Conservation (phyloP, 2,329 filamentous ascomycete species). For the Sordariomycetes sp. region DNA sequence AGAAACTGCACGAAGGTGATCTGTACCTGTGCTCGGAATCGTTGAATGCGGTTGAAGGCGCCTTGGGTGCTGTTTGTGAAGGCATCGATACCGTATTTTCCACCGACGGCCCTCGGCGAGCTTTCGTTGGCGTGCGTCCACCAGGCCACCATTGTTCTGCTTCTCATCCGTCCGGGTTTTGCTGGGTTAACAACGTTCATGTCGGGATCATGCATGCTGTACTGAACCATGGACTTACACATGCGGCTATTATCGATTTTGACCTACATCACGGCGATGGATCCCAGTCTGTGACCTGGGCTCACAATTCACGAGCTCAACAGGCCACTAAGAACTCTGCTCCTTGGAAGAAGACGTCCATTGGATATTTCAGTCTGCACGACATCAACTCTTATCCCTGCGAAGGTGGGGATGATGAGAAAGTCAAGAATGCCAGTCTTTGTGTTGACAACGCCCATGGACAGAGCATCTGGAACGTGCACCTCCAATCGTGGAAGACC, state of each 20-base stretch:
- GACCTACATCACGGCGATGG: conserved; percentile 90
- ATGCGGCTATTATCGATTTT: conserved; percentile 89
- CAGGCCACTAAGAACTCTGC: conserved; percentile 60
- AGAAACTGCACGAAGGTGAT: conserved; percentile 75
- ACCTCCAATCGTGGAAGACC: conserved; percentile 79
- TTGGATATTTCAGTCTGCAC: conserved; percentile 94
- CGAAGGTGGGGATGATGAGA: conserved; percentile 85
- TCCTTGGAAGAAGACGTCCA: conserved; percentile 71
- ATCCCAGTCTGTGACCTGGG: conserved; percentile 91
- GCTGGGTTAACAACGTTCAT: conserved; percentile 98
- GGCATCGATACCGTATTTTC: conserved; percentile 79
- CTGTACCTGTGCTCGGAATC: conserved; percentile 86
- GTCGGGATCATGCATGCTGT: conserved; percentile 90
- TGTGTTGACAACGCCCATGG: conserved; percentile 92
- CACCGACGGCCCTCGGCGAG: conserved; percentile 53
- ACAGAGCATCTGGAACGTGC: conserved; percentile 93
- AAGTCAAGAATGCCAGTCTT: conserved; percentile 86
- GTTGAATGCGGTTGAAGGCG: conserved; percentile 78
- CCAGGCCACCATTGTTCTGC: conserved; percentile 94
- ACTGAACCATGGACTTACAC: conserved; percentile 75
- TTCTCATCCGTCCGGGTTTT: conserved; percentile 86
- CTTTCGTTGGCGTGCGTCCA: conserved; percentile 87
- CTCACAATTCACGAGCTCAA: conserved; percentile 65
- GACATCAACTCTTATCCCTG: conserved; percentile 99
- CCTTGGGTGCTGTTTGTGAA: conserved; percentile 86